Evolutionary conservation across 2,329 filamentous ascomycete species (phyloP).

Genomic region (Sclerotinia minor): DNA sequence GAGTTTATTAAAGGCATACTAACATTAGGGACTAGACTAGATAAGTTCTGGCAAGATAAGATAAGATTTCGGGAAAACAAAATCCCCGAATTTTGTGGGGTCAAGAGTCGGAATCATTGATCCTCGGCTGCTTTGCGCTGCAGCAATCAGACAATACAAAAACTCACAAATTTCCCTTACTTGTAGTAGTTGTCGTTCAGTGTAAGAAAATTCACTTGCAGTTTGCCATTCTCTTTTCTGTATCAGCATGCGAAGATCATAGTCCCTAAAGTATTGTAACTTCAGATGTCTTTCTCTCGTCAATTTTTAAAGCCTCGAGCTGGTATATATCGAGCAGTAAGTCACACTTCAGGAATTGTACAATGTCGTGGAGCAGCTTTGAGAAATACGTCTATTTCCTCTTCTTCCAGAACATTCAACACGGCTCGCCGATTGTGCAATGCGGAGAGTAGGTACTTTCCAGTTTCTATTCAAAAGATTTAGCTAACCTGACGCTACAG

Average conservation of each 20-base stretch:
- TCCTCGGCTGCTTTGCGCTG: background rate
- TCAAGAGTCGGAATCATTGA: background rate
- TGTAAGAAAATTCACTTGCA: background rate
- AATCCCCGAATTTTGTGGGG: background rate
- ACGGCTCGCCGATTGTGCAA: constrained; percentile 4
- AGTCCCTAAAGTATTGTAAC: background rate
- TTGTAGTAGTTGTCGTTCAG: background rate
- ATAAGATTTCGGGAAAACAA: constrained; percentile 17
- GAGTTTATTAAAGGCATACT: background rate
- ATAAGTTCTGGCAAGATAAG: constrained; percentile 12
- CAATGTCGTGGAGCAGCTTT: background rate
- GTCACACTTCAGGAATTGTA: constrained; percentile 4
- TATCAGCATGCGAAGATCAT: constrained; percentile 18
- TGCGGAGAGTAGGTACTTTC: background rate
- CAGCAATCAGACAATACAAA: background rate
- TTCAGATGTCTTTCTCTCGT: constrained; percentile 19
- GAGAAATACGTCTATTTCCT: background rate
- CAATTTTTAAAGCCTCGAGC: constrained; percentile 14
- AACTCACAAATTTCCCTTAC: background rate
- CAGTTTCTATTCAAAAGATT: background rate
- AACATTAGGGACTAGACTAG: no score
- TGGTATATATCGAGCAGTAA: constrained; percentile 1
- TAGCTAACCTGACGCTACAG: background rate
- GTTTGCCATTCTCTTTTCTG: background rate
- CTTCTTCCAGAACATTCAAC: background rate